Percentiles rank a stretch among this genome's conserved stretches.
Evolutionary conservation across 306 rosid genomes (phyloP).

Genomic region (Castanea crenata): DNA sequence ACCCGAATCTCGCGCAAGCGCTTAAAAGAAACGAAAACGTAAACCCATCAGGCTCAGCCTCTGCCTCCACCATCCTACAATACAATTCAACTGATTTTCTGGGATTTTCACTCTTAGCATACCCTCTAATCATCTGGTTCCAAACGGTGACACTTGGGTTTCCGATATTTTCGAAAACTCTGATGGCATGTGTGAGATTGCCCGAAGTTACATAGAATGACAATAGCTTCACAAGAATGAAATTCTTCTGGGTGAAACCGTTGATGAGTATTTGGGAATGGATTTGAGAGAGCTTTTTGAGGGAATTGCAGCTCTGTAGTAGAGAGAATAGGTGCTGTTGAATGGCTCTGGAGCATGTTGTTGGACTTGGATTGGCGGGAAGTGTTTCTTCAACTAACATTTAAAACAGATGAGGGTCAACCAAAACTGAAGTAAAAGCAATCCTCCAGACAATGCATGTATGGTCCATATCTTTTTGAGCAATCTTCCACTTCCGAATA

Average conservation of each 20-base stretch:
- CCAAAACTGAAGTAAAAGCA: neutral
- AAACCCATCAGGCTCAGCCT: constrained; percentile 52
- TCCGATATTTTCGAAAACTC: constrained; percentile 24
- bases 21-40: constrained; percentile 63
- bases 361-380: constrained; percentile 28
- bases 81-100: constrained; percentile 41
- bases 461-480: no score
- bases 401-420: neutral
- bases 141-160: constrained; percentile 53
- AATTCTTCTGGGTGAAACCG: constrained; percentile 52
- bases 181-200: constrained; percentile 30
- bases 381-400: constrained; percentile 26
- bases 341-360: constrained; percentile 21
- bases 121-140: constrained; percentile 63
- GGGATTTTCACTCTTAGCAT: constrained; percentile 33
- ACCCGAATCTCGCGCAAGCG: constrained; percentile 57
- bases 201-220: constrained; percentile 45
- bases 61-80: constrained; percentile 38
- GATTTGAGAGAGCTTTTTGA: constrained; percentile 42
- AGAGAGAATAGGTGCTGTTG: constrained; percentile 45
- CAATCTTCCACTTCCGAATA: no score
- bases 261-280: constrained; percentile 52
- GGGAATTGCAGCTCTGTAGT: constrained; percentile 35
- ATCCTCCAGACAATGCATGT: no score
- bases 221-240: constrained; percentile 46